Base-by-base conservation (phyloP, 2,329 filamentous ascomycete species). In the Colletotrichum sp. region DNA sequence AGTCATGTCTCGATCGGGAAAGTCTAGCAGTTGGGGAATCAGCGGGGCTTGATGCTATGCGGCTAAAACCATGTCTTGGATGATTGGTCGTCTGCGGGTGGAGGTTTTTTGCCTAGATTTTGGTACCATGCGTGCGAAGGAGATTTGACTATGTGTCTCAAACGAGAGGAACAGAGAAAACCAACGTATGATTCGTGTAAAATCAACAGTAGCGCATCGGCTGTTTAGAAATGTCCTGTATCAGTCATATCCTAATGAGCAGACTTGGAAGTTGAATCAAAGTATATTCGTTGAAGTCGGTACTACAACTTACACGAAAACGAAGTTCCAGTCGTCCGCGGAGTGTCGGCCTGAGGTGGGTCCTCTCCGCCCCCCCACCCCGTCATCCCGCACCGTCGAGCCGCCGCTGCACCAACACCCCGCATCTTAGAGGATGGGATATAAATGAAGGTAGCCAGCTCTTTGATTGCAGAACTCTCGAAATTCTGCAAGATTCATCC, bases 401-500 rank as follows among this genome's bases (percentile, higher is more conserved):
- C 24, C 21, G 61, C 8, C 61, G 61, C n/a, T 12, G 30, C 8
- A 43, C 61, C 34, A 21, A 64, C 61, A 36, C 61, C 61, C 61
- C 61, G 61, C 61, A 64, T 15, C 32, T 21, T 26, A 24, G 24
- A 15, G 43, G 18, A 2, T 15, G 61, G 4, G 8, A 24, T 26
- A 43, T 38, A 64, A 64, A 34, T 8, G 32, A 13, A 8, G 32
- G 24, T 15, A 8, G 15, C 21, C 30, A 6, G 18, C 60, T 34
- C 21, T 16, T 6, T n/a, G 5, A 24, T 55, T 55, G 1, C 48
- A 24, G 48, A 24, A 2, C 9, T 55, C 2, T 38, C 48, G 48
- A 55, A 55, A 24, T 24, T 24, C 1, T 3, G 1, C 1, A 15
- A 9, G 0, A 38, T 18, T 18, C 8, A 1, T 38, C 1, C 36